phyloP scores from a whole-genome alignment of 257 asterid species.

The Apocynum venetum region DNA sequence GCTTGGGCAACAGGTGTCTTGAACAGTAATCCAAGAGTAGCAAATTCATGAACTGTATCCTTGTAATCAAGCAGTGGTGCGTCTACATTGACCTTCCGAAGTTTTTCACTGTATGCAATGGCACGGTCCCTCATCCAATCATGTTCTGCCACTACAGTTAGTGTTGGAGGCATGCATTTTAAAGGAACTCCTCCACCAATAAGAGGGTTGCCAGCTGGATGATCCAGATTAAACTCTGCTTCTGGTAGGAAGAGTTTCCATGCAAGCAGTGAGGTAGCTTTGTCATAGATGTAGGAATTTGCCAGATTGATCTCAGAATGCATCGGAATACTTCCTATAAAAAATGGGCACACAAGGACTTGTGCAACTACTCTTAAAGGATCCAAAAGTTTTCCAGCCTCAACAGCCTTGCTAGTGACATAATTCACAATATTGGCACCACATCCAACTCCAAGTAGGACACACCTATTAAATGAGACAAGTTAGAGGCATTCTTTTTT shows the following conservation, averaged over 20 bases:
- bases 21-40: constrained; percentile 59
- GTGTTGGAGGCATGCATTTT: constrained; percentile 78
- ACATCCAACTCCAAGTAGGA: constrained; percentile 78
- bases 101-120: constrained; percentile 73
- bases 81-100: constrained; percentile 72
- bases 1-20: constrained; percentile 74
- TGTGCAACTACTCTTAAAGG: constrained; percentile 83
- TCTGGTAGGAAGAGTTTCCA: constrained; percentile 78
- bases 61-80: constrained; percentile 80
- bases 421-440: constrained; percentile 78
- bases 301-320: constrained; percentile 54
- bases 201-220: constrained; percentile 75
- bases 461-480: constrained; percentile 56
- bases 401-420: constrained; percentile 49
- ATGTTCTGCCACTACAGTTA: constrained; percentile 72
- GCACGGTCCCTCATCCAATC: constrained; percentile 92
- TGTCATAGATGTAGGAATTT: constrained; percentile 72
- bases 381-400: constrained; percentile 54
- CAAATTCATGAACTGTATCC: constrained; percentile 80
- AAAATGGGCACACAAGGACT: constrained; percentile 79
- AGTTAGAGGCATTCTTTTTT: constrained; percentile 19
- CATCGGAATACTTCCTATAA: constrained; percentile 62
- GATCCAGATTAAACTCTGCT: constrained; percentile 54
- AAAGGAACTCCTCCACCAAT: constrained; percentile 34
- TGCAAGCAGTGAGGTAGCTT: constrained; percentile 54